Evolutionary conservation across 495 filamentous ascomycete genomes (phyloP), one percentile per base, ranked within the genome.

Genomic region (Cercophora newfieldiana): DNA sequence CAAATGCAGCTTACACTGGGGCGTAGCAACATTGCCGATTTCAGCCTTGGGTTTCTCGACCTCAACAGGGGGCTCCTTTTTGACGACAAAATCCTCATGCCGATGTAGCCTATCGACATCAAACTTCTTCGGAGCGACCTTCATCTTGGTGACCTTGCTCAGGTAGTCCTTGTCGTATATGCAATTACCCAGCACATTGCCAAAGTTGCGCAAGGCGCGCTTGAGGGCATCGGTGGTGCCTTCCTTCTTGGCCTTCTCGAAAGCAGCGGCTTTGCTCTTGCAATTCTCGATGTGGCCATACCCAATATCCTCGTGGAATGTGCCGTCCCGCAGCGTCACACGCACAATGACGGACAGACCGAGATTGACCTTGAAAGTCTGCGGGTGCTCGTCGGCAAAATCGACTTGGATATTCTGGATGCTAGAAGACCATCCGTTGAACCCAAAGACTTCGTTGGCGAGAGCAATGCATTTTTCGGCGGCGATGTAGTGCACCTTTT

Each of bases 201-300:
- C 95, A 78, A 99, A 99, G 65, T 89, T 97, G 26, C 94, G 86
- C 67, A 99, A 75, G 10, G 96, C 86, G 63, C 95, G 85, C 78
- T 99, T 99, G 67, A 98, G 77, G 0, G 86, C 94, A 81, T 99
- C 95, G 22, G 95, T 98, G 21, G 93, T 96, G 5, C 91, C 96
- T 79, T 98, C 93, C 74, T 99, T 99, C 79, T 97, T 98, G 1
- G 94, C 92, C 75, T 98, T 98, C 75, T 98, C 94, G 71, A 97
- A 97, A 1, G 93, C 94, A 7, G 91, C 87, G 0, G 93, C 94
- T 79, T 98, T 98, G 26, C 90, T 89, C 77, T 96, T 97, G 77
- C 88, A 91, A 68, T 98, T 99, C 74, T 97, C 94, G 59, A 95
- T 96, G 66, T 93, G 88, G 3, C 96, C 95, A 69, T 97, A 98